A percentile compares a stretch with the other conserved stretches of the same genome.
phyloP scores from a whole-genome alignment of 495 filamentous ascomycete genomes.

The Neurospora sp. region DNA sequence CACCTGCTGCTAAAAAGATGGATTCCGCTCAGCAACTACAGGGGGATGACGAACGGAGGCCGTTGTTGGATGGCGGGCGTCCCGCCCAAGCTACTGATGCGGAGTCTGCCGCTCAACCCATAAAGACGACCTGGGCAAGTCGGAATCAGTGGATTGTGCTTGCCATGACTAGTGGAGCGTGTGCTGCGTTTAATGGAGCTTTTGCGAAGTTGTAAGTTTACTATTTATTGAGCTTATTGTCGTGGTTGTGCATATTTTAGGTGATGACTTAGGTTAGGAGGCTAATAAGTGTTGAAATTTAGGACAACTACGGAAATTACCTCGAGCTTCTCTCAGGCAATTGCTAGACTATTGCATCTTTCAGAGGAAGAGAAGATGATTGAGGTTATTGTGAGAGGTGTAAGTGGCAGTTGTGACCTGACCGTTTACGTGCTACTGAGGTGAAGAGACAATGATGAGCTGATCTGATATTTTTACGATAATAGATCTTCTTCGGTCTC shows the following conservation, averaged over 20 bases:
- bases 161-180: slow-evolving; percentile 75
- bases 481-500: slow-evolving; percentile 74
- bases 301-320: slow-evolving; percentile 85
- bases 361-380: slow-evolving; percentile 40
- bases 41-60: slow-evolving; percentile 8
- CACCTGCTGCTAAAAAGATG: background rate
- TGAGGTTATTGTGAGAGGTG: slow-evolving; percentile 57
- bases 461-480: background rate
- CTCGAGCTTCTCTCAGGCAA: slow-evolving; percentile 49
- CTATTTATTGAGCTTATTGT: background rate
- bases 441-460: background rate
- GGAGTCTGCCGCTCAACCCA: background rate
- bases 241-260: background rate
- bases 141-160: slow-evolving; percentile 65
- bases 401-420: slow-evolving; percentile 31
- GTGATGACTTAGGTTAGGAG: background rate
- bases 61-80: slow-evolving; percentile 6
- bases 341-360: slow-evolving; percentile 54
- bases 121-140: slow-evolving; percentile 18
- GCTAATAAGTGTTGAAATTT: background rate
- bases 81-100: background rate
- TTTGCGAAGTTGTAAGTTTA: slow-evolving; percentile 82
- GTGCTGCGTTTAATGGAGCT: slow-evolving; percentile 87
- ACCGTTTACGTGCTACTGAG: background rate
- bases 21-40: background rate